These are phyloP conservation scores for Gyrodon lividus DNA, from an alignment of 768 basidiomycete genomes.

Conservation along the genomic window DNA sequence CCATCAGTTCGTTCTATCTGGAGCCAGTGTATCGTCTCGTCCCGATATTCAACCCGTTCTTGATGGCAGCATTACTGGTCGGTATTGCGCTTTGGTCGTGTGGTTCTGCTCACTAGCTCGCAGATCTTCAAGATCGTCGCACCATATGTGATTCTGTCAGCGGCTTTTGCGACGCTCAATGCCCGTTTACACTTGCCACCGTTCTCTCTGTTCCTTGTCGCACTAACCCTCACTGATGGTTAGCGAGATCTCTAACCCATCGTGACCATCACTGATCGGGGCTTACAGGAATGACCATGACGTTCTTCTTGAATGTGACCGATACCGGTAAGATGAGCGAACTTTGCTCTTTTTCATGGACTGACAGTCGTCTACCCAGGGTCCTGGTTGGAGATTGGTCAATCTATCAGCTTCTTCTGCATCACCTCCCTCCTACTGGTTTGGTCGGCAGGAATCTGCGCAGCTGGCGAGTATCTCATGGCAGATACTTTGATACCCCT, in stretches of 20 bases:
- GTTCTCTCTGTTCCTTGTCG: conserved; percentile 78
- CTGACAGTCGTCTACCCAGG: conserved; percentile 38
- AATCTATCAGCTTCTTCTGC: conserved; percentile 85
- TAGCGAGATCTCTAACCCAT: conserved; percentile 2
- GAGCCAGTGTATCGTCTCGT: conserved; percentile 86
- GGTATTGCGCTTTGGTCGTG: conserved; percentile 11
- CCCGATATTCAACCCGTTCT: conserved; percentile 81
- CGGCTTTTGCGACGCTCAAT: conserved; percentile 67
- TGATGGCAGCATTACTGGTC: conserved; percentile 74
- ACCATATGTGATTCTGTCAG: conserved; percentile 76
- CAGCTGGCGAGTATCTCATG: conserved; percentile 71
- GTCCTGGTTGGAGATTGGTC: conserved; percentile 88
- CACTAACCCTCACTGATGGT: conserved; percentile 51
- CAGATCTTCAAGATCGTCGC: conserved; percentile 82
- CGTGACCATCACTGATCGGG: conserved; percentile 2
- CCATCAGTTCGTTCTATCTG: conserved; percentile 71
- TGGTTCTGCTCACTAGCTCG: conserved; percentile 1
- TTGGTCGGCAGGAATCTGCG: conserved; percentile 78
- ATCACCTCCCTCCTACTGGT: conserved; percentile 76
- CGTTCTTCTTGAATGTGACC: conserved; percentile 81
- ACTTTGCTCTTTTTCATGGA: background rate
- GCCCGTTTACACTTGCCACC: conserved; percentile 66
- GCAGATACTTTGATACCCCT: conserved; percentile 30
- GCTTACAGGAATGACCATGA: conserved; percentile 68
- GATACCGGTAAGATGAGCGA: conserved; percentile 58